Evolutionary conservation across 2,329 filamentous ascomycete genomes (phyloP).

Genomic region (Fusarium protoensiforme): DNA sequence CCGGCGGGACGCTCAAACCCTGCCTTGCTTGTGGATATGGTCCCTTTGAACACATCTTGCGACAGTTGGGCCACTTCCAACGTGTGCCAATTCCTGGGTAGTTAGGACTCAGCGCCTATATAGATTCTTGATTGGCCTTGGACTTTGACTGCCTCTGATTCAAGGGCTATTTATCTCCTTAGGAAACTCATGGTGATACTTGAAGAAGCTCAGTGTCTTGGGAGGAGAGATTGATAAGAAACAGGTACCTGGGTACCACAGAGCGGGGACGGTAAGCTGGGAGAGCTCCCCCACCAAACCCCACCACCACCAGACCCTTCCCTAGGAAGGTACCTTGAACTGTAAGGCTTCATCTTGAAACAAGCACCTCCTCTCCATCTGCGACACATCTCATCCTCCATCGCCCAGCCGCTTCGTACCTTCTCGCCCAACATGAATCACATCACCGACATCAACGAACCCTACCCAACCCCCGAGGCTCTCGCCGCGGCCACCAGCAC

Average conservation of each 20-base stretch:
- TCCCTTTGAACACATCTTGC: neutral
- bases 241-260: neutral
- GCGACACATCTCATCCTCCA: neutral
- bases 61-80: neutral
- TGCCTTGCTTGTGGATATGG: neutral
- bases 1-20: neutral
- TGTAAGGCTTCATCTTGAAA: neutral
- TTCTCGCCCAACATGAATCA: conserved; percentile 50
- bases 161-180: neutral
- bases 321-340: neutral
- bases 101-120: neutral
- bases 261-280: neutral
- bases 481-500: conserved; percentile 65
- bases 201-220: neutral
- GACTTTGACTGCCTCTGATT: neutral
- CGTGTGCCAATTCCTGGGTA: neutral
- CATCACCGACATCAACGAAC: conserved; percentile 57
- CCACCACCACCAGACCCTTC: neutral
- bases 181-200: neutral
- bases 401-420: neutral
- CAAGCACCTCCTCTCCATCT: neutral
- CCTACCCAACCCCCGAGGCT: conserved; percentile 63
- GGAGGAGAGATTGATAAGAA: neutral
- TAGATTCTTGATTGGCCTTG: neutral
- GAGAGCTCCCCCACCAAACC: neutral